These are phyloP conservation scores for Closterium sp. DNA, from an alignment of 139 green algal species.

Conservation along the genomic window DNA sequence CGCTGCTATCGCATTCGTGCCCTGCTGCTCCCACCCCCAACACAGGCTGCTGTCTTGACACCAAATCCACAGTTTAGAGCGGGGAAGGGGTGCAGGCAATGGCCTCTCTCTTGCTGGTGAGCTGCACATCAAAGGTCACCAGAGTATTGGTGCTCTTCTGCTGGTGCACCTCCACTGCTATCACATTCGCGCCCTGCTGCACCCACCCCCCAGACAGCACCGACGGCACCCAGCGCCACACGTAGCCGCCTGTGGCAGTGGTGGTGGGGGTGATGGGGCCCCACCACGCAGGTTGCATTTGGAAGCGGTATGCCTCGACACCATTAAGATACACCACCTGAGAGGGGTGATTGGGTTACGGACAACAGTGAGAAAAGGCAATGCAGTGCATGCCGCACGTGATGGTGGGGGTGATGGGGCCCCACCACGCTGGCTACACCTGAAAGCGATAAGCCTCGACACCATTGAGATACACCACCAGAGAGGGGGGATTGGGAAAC, in stretches of 20 bases:
- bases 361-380: no score
- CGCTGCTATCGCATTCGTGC: slow-evolving; percentile 23
- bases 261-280: not conserved
- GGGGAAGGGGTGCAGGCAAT: not conserved
- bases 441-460: not conserved
- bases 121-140: not conserved
- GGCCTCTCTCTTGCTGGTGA: not conserved
- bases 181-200: slow-evolving; percentile 24
- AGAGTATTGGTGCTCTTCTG: slow-evolving; percentile 10
- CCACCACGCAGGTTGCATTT: not conserved
- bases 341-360: no score
- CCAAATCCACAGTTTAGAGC: not conserved
- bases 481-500: no score
- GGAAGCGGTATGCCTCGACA: slow-evolving; percentile 8
- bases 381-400: no score
- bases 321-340: slow-evolving; percentile 38
- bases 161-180: slow-evolving; percentile 26
- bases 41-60: no score
- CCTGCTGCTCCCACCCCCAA: slow-evolving; percentile 15
- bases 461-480: no score
- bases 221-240: not conserved
- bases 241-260: not conserved
- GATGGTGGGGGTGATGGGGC: no score
- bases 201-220: slow-evolving; percentile 12
- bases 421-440: not conserved